Evolutionary conservation across 2,329 filamentous ascomycete genomes (phyloP), one percentile per base, ranked within the genome.

Genomic region (Penicillium sp.): DNA sequence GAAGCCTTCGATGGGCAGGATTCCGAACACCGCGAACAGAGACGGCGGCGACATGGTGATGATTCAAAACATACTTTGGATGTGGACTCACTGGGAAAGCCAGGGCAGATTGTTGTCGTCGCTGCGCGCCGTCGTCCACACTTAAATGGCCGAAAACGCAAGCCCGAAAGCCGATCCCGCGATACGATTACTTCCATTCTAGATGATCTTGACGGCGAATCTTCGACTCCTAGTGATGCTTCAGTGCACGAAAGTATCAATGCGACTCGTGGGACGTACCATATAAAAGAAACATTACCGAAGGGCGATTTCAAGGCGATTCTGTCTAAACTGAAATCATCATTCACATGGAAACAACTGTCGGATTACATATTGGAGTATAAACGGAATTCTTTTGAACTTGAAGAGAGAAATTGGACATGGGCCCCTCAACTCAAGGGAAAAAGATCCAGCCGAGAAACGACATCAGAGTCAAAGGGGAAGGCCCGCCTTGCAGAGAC

Each of bases 41-140:
- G 31, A 43, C 8, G 44, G 42, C 55, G 44, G 27, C n/a, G 34
- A 18, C 43, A 55, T 22, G 24, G 8, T 44, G 29, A 32, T 49
- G 36, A 45, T 21, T 53, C 52, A 32, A 64, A 46, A 46, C 60
- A 69, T 4, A 43, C 64, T 7, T 66, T 76, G 8, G 67, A 66
- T 32, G 67, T 74, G 27, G 59, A 69, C 36, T 55, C 70, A 1
- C 58, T 77, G 8, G 75, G 75, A 27, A 64, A 71, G 46, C 73
- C 72, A 1, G 72, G 68, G 3, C 65, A 75, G 47, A 67, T 77
- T 5, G 58, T 76, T 24, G 63, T 77, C 22, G 62, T 76, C 8
- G 61, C 63, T 38, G 54, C 62, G 47, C 67, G 65, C 29, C 61
- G 63, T 27, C 57, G 58, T 27, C 53, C 31, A 22, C 48, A 16